Evolutionary conservation across 1,139 yeast genomes (phyloP), one percentile per base, ranked within the genome.

Genomic region (Blastobotrys capitulatus): DNA sequence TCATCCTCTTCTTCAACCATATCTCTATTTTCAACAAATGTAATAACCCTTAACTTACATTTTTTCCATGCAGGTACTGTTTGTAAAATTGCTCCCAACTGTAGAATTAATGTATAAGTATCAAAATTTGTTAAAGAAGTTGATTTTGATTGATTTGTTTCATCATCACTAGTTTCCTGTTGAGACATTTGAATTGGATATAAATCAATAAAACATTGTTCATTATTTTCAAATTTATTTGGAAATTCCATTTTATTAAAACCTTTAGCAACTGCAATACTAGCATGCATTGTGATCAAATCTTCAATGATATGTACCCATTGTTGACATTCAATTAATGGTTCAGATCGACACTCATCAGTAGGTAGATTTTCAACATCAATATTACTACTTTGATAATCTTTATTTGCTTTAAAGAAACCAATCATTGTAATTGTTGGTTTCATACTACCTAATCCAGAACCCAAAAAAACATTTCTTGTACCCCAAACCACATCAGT

Each of bases 101-200:
- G 98, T 52, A 92, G 71, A 57, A 92, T 92, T 61, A 92, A 75
- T 0, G 97, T 90, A 62, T 89, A 92, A 0, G 98, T 92, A 64
- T 92, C 98, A 63, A 92, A 88, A 61, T 92, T 92, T 0, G 96
- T 87, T 0, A 96, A 84, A 53, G 84, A 65, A 1, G 31, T 18
- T 15, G 47, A 42, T 32, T 32, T 31, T 19, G 31, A 12, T 31
- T 32, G 20, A 7, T 15, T 15, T 3, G 31, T 15, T 25, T 72
- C 74, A 8, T 90, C 92, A 7, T 90, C 92, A 51, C 78, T 76
- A 5, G 38, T 75, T 51, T 85, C 78, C 46, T 83, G 80, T 1
- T 95, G 90, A 6, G 95, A 83, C 96, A 92, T 92, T 62, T 92
- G 98, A 59, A 92, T 89, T 0, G 98, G 98, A 65, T 92, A 92